These are phyloP conservation scores for Plenodomus lindquistii DNA, from an alignment of 2,329 filamentous ascomycete species.

Conservation along the genomic window DNA sequence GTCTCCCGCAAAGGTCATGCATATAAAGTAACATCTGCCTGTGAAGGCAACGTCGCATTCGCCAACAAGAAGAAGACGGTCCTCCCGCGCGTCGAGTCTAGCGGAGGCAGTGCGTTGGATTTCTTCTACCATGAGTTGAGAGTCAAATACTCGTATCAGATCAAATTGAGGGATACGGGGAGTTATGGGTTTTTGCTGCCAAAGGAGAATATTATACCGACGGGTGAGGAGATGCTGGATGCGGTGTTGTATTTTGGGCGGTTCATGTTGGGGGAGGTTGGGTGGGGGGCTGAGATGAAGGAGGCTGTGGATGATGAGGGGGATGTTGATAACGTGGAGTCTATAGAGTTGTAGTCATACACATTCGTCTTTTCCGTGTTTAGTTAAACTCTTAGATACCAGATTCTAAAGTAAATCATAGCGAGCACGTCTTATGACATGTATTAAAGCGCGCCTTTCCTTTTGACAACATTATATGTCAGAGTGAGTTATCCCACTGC, in stretches of 20 bases:
- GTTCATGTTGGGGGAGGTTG: constrained; percentile 64
- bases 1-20: constrained; percentile 73
- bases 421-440: too few relatives aligned
- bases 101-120: constrained; percentile 86
- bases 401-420: too few relatives aligned
- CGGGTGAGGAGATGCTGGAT: constrained; percentile 83
- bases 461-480: too few relatives aligned
- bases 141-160: constrained; percentile 86
- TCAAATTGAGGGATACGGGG: constrained; percentile 90
- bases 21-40: constrained; percentile 75
- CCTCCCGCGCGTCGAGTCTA: constrained; percentile 66
- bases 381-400: neutral
- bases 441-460: too few relatives aligned
- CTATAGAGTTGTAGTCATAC: neutral
- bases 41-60: constrained; percentile 71
- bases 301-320: neutral
- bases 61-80: constrained; percentile 37
- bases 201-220: constrained; percentile 82
- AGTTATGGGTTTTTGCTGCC: constrained; percentile 93
- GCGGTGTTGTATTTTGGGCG: constrained; percentile 83
- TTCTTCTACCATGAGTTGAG: constrained; percentile 91
- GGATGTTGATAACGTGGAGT: neutral
- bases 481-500: too few relatives aligned
- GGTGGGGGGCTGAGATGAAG: constrained; percentile 16
- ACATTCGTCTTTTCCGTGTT: neutral